Evolutionary conservation across 345 rosid genomes (phyloP), one percentile per base, ranked within the genome.

Genomic region (Euphorbia peplus): DNA sequence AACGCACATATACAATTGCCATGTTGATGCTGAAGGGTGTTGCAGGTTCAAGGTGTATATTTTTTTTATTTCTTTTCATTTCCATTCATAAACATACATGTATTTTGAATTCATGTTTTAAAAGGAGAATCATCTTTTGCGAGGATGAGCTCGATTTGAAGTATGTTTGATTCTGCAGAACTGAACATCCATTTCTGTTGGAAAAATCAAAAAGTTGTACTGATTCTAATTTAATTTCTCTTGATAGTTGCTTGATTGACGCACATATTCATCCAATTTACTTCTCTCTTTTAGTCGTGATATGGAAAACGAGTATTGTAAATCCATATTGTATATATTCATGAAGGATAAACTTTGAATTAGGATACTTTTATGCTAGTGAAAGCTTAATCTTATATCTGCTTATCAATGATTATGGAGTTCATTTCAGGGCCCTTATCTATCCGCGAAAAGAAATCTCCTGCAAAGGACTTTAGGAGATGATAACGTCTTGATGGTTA

Each of bases 391-490:
- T 4, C 16, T 42, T 46, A n/a, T 18, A 25, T 41, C 11, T 35
- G 26, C 44, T 15, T 26, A 18, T 37, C 58, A 1, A 51, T 32
- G 29, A 53, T 66, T 42, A 16, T 42, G 59, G 41, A 57, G 8
- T 61, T 48, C 41, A 60, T 73, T 67, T 26, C 65, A 90, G 98
- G 98, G 95, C 5, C 98, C 96, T 64, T 75, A 59, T 55, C 65
- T 81, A 16, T 67, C 79, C 15, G 60, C 51, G 60, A 69, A 70
- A 41, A 79, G 68, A 73, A 87, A 86, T 68, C 89, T 84, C 74
- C 68, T 92, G 8, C 96, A 88, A 78, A 85, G 79, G 71, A 84
- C 72, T 48, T 37, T 92, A 67, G 98, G 96, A 24, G 96, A 92
- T 81, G 95, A 90, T 0, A 88, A 90, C 66, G 86, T 92, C 68